A percentile compares a stretch with the other conserved stretches of the same genome.
Evolutionary conservation across 2,329 filamentous ascomycete species (phyloP).

Genomic region (Trichoderma asperellum): DNA sequence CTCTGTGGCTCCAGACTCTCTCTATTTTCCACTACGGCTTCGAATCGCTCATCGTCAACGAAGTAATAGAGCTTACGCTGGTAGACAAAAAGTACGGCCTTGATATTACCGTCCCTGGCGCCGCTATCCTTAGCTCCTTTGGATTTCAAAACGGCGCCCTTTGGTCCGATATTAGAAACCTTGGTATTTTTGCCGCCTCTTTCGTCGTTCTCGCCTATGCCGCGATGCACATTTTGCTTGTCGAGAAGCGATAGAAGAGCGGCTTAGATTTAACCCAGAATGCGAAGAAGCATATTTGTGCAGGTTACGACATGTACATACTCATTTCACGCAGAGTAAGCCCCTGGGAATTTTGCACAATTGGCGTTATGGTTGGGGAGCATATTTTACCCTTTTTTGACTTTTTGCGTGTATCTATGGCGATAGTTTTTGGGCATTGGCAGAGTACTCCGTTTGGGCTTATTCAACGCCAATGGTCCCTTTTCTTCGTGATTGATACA

Average conservation of each 20-base stretch:
- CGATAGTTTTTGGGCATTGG: conserved; percentile 1
- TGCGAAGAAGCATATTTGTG: conserved; percentile 7
- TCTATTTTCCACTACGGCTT: conserved; percentile 99
- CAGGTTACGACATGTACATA: conserved; percentile 26
- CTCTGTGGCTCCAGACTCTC: conserved; percentile 87
- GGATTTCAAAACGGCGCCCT: conserved; percentile 88
- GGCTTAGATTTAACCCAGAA: background rate
- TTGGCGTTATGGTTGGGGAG: conserved; percentile 25
- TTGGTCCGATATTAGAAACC: conserved; percentile 80
- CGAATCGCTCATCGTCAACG: conserved; percentile 94
- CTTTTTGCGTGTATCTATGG: conserved; percentile 9
- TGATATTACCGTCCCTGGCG: conserved; percentile 93
- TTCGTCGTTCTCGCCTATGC: conserved; percentile 88
- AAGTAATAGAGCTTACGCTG: conserved; percentile 86
- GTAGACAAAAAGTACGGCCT: conserved; percentile 95
- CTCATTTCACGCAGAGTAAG: conserved; percentile 2
- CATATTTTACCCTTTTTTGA: background rate
- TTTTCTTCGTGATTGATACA: background rate
- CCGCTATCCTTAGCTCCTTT: conserved; percentile 91
- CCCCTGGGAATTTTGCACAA: conserved; percentile 10
- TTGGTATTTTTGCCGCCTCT: conserved; percentile 78
- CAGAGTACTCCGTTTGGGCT: background rate
- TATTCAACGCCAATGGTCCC: background rate
- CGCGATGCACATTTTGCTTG: conserved; percentile 90
- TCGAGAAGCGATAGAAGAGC: conserved; percentile 69